Percentiles rank a stretch among this genome's conserved stretches.
phyloP scores from a whole-genome alignment of 2,329 filamentous ascomycete species.

The Orbilia ellipsospora region DNA sequence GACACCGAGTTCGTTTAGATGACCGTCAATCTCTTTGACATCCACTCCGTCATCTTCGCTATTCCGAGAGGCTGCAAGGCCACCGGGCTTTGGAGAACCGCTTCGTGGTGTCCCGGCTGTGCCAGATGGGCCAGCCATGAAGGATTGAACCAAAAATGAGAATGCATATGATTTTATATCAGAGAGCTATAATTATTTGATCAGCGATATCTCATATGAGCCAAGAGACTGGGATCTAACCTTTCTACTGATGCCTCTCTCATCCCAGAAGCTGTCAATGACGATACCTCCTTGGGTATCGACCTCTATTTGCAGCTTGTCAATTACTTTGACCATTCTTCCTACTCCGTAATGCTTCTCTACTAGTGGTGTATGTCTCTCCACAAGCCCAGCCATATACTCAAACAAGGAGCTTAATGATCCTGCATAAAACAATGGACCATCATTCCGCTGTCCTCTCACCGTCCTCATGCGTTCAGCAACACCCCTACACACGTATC shows the following conservation, averaged over 20 bases:
- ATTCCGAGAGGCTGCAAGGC: conserved; percentile 65
- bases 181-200: conserved; percentile 68
- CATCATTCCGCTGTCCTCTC: conserved; percentile 67
- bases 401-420: conserved; percentile 92
- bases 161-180: conserved; percentile 98
- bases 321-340: conserved; percentile 94
- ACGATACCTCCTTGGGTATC: conserved; percentile 97
- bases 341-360: conserved; percentile 92
- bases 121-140: conserved; percentile 74
- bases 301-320: conserved; percentile 90
- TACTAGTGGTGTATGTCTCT: conserved; percentile 88
- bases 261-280: conserved; percentile 93
- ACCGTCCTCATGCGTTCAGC: conserved; percentile 78
- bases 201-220: not conserved
- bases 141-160: conserved; percentile 95
- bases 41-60: conserved; percentile 93
- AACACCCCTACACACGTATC: conserved; percentile 95
- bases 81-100: conserved; percentile 77
- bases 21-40: conserved; percentile 92
- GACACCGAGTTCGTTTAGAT: conserved; percentile 86
- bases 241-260: conserved; percentile 82
- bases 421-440: conserved; percentile 90
- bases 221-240: conserved; percentile 25
- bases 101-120: conserved; percentile 73
- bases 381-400: conserved; percentile 96